Percentiles rank a stretch among this genome's conserved stretches.
Conservation (phyloP, 352 stramenopile species). For the Phytophthora quininea region DNA sequence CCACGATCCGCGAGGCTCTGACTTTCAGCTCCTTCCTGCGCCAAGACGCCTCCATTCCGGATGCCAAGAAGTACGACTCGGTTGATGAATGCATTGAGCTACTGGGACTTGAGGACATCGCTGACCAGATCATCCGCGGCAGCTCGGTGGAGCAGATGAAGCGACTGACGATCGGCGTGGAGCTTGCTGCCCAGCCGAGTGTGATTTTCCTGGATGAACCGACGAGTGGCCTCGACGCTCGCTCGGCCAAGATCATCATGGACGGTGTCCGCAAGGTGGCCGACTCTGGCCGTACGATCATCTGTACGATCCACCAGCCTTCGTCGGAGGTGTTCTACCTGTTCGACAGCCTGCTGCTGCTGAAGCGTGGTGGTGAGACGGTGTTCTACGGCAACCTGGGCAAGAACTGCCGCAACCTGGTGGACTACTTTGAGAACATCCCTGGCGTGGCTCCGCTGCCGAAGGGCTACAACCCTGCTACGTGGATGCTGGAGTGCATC, state of each 20-base stretch:
- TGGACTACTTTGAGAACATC: conserved; percentile 40
- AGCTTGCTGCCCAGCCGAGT: conserved; percentile 5
- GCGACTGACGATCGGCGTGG: neutral
- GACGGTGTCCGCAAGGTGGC: conserved; percentile 14
- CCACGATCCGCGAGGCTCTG: conserved; percentile 1
- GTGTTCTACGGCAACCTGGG: conserved; percentile 45
- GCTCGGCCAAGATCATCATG: conserved; percentile 5
- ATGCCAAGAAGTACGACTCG: conserved; percentile 3
- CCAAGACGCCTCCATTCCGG: conserved; percentile 1
- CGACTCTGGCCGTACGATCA: conserved; percentile 26
- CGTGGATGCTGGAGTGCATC: conserved; percentile 39
- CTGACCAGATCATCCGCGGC: conserved; percentile 7
- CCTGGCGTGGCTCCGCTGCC: conserved; percentile 16
- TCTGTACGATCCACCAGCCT: conserved; percentile 91
- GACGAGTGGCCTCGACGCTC: conserved; percentile 1
- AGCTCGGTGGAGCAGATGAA: conserved; percentile 10
- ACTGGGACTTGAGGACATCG: conserved; percentile 6
- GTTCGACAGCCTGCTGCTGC: conserved; percentile 76
- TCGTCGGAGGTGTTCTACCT: conserved; percentile 76
- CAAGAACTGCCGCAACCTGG: conserved; percentile 23
- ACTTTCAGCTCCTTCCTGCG: conserved; percentile 7
- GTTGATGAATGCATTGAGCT: conserved; percentile 8
- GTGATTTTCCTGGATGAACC: conserved; percentile 6
- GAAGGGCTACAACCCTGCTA: conserved; percentile 41
- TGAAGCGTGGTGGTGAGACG: conserved; percentile 42